Base-by-base conservation (phyloP, 352 stramenopile species). In the Pythium brachiatum region DNA sequence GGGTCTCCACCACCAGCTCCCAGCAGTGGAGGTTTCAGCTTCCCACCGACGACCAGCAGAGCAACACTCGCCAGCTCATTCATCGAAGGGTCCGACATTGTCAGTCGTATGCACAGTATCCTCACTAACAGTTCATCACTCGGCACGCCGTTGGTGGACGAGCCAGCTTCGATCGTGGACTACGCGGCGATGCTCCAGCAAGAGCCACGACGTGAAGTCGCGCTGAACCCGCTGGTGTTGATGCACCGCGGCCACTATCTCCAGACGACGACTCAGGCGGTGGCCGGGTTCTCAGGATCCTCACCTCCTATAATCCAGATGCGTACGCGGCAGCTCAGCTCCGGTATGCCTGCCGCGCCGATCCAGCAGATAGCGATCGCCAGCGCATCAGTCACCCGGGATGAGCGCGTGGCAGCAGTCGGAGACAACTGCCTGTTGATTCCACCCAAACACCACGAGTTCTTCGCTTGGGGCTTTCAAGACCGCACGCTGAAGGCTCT, bases 21-120 rank as follows among this genome's bases (percentile, higher is more conserved):
- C 15, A 34, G 20, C 18, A 60, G 38, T 16, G 39, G 46, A 15
- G 53, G 61, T 11, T 29, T 62, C 18, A 60, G 53, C 27, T 34
- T 67, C 29, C 39, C 39, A 18, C 38, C n/a, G 8, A 43, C 41
- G 73, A 66, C 44, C 51, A 69, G 15, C 59, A 66, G n/a, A 61
- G 36, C 62, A 20, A 66, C 75, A 18, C 74, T 88, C 16, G 66
- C 81, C 1, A 83, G 61, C 25, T 88, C 81, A 16, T 88, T 90
- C 70, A 78, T 90, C 18, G 81, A 90, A 66, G 77, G 75, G 27
- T 82, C 75, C 18, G 81, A 90, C 43, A 66, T 88, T 36, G 79
- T 90, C 34, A 79, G 69, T 8, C 75, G 81, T n/a, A 76, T 90
- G 76, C 81, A 90, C 41, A 90, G 74, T 27, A 90, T 90, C 9